phyloP scores from a whole-genome alignment of 257 asterid genomes.

The Solanum chiquidenum region DNA sequence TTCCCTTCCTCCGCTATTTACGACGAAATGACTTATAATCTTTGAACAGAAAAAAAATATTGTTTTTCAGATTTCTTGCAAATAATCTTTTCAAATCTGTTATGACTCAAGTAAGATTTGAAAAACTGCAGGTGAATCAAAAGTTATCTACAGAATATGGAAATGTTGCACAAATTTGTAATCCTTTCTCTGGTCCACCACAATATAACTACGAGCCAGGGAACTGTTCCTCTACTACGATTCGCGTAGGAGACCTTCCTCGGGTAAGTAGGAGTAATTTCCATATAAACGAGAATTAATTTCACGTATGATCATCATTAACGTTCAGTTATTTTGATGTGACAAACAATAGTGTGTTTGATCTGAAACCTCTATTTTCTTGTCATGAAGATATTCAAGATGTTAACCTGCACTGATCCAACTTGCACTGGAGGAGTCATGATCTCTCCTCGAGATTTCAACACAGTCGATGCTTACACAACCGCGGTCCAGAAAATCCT shows the following conservation, averaged over 20 bases:
- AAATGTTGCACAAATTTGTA: slow-evolving; percentile 61
- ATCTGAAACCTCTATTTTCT: not conserved
- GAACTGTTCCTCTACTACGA: slow-evolving; percentile 36
- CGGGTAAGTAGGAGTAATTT: slow-evolving; percentile 10
- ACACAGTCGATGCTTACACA: slow-evolving; percentile 38
- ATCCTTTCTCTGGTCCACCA: slow-evolving; percentile 88
- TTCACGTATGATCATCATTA: not conserved
- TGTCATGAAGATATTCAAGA: slow-evolving; percentile 22
- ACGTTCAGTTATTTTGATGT: not conserved
- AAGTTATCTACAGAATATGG: slow-evolving; percentile 51
- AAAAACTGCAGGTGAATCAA: slow-evolving; percentile 45
- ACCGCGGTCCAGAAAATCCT: slow-evolving; percentile 52
- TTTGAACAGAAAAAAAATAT: no score
- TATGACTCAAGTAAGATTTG: not conserved
- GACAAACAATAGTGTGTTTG: not conserved
- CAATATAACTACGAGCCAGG: slow-evolving; percentile 41
- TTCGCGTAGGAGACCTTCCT: slow-evolving; percentile 56
- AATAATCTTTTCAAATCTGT: no score
- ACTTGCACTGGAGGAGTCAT: slow-evolving; percentile 63
- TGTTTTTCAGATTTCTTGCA: not conserved
- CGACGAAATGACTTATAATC: no score
- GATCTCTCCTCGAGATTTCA: slow-evolving; percentile 34
- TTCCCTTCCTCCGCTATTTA: not conserved
- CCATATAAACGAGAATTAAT: no score
- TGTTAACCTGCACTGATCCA: slow-evolving; percentile 48